Evolutionary conservation across 2,329 filamentous ascomycete species (phyloP).

Genomic region (Periconia sp.): DNA sequence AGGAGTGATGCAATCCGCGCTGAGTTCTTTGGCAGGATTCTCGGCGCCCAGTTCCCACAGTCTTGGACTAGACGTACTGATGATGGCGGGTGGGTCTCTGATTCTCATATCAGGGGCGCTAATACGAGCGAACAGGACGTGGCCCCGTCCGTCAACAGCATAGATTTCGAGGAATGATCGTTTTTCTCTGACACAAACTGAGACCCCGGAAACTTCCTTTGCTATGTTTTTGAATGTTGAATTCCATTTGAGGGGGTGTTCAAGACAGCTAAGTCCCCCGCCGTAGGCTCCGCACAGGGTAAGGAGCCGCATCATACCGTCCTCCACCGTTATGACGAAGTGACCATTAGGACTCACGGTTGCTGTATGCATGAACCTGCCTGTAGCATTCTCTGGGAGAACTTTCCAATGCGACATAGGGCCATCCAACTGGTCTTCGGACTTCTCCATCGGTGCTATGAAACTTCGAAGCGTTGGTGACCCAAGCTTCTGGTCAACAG

Average conservation of each 20-base stretch:
- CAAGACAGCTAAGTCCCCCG: constrained; percentile 16
- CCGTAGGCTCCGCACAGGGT: constrained; percentile 9
- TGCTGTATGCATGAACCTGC: constrained; percentile 13
- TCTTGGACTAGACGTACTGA: background rate
- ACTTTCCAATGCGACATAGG: constrained; percentile 3
- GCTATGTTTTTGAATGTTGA: constrained; percentile 8
- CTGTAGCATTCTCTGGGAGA: constrained; percentile 9
- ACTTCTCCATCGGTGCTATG: constrained; percentile 13
- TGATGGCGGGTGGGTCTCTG: background rate
- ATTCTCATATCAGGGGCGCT: constrained; percentile 16
- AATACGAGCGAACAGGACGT: constrained; percentile 13
- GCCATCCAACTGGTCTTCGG: background rate
- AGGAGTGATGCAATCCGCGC: too few species aligned
- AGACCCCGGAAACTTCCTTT: constrained; percentile 10
- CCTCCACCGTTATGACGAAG: constrained; percentile 21
- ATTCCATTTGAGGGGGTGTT: constrained; percentile 6
- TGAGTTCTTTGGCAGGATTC: too few species aligned
- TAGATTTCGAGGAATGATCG: constrained; percentile 13
- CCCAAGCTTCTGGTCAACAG: constrained; percentile 19
- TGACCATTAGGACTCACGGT: constrained; percentile 15
- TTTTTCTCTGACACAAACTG: constrained; percentile 15
- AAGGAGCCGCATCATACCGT: constrained; percentile 13
- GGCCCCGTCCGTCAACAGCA: constrained; percentile 17
- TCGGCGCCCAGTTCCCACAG: background rate
- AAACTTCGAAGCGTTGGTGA: constrained; percentile 18